These are phyloP conservation scores for Tetradesmus lagerheimii DNA, from an alignment of 139 green algal species.

Conservation along the genomic window DNA sequence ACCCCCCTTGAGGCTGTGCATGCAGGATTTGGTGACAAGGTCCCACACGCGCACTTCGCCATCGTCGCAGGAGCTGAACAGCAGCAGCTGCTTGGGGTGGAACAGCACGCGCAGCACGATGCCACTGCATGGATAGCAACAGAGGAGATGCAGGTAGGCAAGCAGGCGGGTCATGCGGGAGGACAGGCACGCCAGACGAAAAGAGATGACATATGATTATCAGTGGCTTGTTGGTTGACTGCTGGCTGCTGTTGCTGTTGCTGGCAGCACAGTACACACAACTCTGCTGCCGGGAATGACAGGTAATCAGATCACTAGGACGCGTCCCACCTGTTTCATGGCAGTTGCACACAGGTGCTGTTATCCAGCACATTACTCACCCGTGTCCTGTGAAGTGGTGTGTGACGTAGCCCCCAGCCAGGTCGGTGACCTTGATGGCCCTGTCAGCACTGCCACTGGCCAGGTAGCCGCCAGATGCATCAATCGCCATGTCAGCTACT, in stretches of 20 bases:
- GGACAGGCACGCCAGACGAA: no score
- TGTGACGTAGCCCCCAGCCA: conserved; percentile 88
- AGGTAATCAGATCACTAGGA: no score
- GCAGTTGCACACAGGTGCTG: no score
- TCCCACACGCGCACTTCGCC: conserved; percentile 85
- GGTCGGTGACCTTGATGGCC: conserved; percentile 82
- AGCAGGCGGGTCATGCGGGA: no score
- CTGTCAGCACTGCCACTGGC: conserved; percentile 84
- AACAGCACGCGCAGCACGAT: conserved; percentile 77
- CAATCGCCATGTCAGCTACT: conserved; percentile 83
- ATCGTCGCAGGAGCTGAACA: conserved; percentile 86
- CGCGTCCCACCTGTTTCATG: no score
- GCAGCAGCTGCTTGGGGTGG: conserved; percentile 86
- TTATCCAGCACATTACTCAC: conserved; percentile 50
- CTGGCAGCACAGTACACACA: not conserved
- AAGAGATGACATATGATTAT: no score
- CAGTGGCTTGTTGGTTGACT: not conserved
- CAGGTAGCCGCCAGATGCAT: conserved; percentile 84
- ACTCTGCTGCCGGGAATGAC: no score
- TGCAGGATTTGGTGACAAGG: conserved; percentile 79
- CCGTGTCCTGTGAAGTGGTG: conserved; percentile 90
- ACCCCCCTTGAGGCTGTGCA: conserved; percentile 47
- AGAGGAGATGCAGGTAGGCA: no score
- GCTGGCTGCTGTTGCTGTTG: not conserved
- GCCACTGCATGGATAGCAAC: conserved; percentile 46